Percentiles rank a stretch among this genome's conserved stretches.
Conservation (phyloP, 129 eudicot genomes). For the Flaveria ramosissima region DNA sequence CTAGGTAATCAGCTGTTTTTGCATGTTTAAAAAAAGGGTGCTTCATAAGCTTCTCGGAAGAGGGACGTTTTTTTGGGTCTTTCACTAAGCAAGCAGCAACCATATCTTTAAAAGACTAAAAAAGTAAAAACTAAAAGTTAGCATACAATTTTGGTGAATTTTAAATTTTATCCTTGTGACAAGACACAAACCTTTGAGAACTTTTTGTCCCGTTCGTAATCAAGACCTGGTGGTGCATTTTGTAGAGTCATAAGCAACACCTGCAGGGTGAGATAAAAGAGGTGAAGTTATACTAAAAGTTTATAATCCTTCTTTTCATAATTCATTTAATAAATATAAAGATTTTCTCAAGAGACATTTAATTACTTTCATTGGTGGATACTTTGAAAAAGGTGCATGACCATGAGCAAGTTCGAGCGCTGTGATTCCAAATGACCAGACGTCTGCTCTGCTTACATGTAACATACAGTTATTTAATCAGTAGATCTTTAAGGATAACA, state of each 20-base stretch:
- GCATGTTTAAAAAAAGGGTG: constrained; percentile 86
- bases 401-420: constrained; percentile 99
- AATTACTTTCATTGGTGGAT: constrained; percentile 92
- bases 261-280: constrained; percentile 29
- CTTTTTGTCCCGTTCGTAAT: constrained; percentile 89
- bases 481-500: constrained; percentile 6
- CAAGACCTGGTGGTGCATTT: constrained; percentile 96
- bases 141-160: background rate
- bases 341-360: background rate
- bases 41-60: constrained; percentile 84
- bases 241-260: constrained; percentile 91
- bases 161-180: background rate
- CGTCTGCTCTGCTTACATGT: constrained; percentile 74
- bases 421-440: constrained; percentile 97
- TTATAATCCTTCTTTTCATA: background rate
- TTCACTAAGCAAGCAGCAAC: constrained; percentile 94
- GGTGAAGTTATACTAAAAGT: background rate
- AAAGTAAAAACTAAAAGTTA: constrained; percentile 10
- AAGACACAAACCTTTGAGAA: constrained; percentile 76
- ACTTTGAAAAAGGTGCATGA: constrained; percentile 94
- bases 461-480: constrained; percentile 8
- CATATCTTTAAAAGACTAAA: constrained; percentile 83
- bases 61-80: constrained; percentile 92
- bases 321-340: background rate
- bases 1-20: constrained; percentile 62